Percentiles rank a stretch among this genome's conserved stretches.
These are phyloP conservation scores for Retiboletus flavoniger DNA, from an alignment of 1,284 basidiomycete genomes.

Conservation along the genomic window DNA sequence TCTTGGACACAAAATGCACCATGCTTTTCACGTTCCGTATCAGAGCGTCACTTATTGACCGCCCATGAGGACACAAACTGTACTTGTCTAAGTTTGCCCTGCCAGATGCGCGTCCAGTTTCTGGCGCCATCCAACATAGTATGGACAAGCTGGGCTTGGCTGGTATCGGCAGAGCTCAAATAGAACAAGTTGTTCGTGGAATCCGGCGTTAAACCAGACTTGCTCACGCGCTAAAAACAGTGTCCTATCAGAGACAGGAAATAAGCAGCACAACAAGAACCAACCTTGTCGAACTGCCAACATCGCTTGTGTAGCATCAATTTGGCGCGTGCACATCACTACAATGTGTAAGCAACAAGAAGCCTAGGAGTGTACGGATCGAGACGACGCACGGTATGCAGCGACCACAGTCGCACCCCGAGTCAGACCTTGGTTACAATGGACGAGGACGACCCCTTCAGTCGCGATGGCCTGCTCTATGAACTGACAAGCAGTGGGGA, in stretches of 20 bases:
- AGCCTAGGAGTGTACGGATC: background rate
- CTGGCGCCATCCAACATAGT: slow-evolving; percentile 62
- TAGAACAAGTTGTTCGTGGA: slow-evolving; percentile 73
- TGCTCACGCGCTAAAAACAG: slow-evolving; percentile 61
- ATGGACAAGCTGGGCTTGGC: slow-evolving; percentile 59
- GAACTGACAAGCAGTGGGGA: slow-evolving; percentile 76
- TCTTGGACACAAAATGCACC: slow-evolving; percentile 3
- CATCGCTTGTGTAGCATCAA: slow-evolving; percentile 60
- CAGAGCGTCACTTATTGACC: slow-evolving; percentile 7
- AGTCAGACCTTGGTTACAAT: slow-evolving; percentile 81
- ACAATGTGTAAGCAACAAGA: slow-evolving; percentile 10
- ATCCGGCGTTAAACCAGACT: slow-evolving; percentile 75
- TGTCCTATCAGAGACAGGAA: slow-evolving; percentile 8
- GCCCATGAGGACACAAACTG: background rate
- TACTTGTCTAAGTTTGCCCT: slow-evolving; percentile 16
- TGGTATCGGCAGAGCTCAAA: slow-evolving; percentile 73
- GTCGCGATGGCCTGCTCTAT: slow-evolving; percentile 69
- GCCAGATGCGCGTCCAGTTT: slow-evolving; percentile 25
- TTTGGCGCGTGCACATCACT: slow-evolving; percentile 73
- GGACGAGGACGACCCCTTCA: slow-evolving; percentile 78
- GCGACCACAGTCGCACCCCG: slow-evolving; percentile 80
- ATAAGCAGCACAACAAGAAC: slow-evolving; percentile 1
- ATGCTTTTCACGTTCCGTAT: slow-evolving; percentile 17
- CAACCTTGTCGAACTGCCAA: slow-evolving; percentile 61
- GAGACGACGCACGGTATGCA: slow-evolving; percentile 63